Evolutionary conservation across 2,329 filamentous ascomycete species (phyloP).

Genomic region (Colletotrichum falcatum): DNA sequence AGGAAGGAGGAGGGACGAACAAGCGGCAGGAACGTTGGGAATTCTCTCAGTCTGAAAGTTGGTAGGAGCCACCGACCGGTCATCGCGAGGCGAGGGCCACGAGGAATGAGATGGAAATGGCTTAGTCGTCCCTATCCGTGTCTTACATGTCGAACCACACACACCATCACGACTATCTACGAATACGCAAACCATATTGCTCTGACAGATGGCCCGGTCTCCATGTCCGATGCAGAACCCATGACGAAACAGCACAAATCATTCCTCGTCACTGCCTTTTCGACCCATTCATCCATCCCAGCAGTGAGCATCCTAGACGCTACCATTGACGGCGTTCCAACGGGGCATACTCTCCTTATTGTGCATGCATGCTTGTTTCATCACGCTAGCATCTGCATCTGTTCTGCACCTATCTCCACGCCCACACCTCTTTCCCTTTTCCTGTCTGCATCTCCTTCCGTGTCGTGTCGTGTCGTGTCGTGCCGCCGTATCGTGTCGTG

Average conservation of each 20-base stretch:
- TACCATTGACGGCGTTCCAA: constrained; percentile 35
- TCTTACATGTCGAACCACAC: no score
- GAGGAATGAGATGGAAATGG: background rate
- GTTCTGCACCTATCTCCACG: background rate
- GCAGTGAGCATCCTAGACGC: constrained; percentile 18
- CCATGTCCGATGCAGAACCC: background rate
- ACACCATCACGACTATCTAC: no score
- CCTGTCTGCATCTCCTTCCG: background rate
- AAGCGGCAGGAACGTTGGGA: constrained; percentile 3
- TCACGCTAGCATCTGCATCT: constrained; percentile 33
- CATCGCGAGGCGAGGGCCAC: background rate
- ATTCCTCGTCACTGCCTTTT: background rate
- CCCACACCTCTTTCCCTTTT: background rate
- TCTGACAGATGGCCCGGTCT: background rate
- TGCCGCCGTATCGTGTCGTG: background rate
- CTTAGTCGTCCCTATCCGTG: background rate
- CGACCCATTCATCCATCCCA: background rate
- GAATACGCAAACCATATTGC: background rate
- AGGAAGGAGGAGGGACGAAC: constrained; percentile 21
- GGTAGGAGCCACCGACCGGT: background rate
- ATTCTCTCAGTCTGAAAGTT: background rate
- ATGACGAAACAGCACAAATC: background rate
- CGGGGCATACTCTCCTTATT: constrained; percentile 25
- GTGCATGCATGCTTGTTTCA: constrained; percentile 39
- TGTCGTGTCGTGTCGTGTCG: background rate